Evolutionary conservation across 169 alveolate genomes (phyloP), one percentile per base, ranked within the genome.

Genomic region (Eimeria falciformis): DNA sequence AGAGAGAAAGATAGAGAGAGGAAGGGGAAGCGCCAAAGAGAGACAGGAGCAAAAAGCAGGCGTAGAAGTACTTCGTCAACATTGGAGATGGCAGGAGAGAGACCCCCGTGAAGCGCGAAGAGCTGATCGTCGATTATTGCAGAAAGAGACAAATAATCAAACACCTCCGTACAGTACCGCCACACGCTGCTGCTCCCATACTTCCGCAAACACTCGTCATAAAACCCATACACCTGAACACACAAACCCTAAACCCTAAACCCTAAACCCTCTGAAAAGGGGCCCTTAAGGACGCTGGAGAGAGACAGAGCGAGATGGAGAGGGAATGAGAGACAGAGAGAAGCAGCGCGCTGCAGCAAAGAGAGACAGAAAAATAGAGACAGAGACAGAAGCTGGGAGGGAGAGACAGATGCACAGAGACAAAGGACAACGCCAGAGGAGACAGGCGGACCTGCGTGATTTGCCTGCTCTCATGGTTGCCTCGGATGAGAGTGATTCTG

Each of bases 191-290:
- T 99, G 91, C 99, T 97, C 12, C 99, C 99, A 93, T 98, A 99
- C 94, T 99, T 99, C 90, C 99, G 96, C 92, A 98, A 95, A 93
- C 99, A 99, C 95, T 99, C 99, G 95, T 99, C 99, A 96, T 99
- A 99, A 95, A 99, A 99, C 5, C 99, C 99, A 96, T 99, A 99
- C 65, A 99, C 99, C 94, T 97, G 95, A 14, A 43, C 21, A n/a
- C n/a, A n/a, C n/a, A n/a, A n/a, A n/a, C n/a, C n/a, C n/a, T n/a
- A n/a, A n/a, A n/a, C n/a, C n/a, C n/a, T n/a, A n/a, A n/a, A n/a
- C n/a, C n/a, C n/a, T n/a, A n/a, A n/a, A n/a, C 7, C 58, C 7
- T 50, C 58, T 50, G n/a, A 50, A 50, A 11, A 14, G n/a, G 58
- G 58, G n/a, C 7, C n/a, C 7, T 11, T 14, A 50, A 11, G 58